Conservation (phyloP, 2,329 filamentous ascomycete species). For the Arthrinium phaeospermum region DNA sequence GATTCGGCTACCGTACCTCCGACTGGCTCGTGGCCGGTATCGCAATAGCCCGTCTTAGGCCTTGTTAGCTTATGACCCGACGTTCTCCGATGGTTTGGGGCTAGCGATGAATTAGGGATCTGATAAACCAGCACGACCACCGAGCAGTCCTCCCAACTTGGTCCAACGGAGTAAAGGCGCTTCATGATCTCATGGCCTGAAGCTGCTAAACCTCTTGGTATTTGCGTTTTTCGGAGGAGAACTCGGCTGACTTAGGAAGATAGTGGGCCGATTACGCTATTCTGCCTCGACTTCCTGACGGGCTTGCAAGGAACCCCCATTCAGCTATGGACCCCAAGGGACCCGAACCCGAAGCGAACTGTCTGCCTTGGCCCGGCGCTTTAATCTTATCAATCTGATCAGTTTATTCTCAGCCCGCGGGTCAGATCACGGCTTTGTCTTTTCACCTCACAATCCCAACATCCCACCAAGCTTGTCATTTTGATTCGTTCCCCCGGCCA, state of each 20-base stretch:
- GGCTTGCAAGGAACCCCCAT: constrained; percentile 2
- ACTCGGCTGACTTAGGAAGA: not conserved
- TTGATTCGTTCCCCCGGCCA: constrained; percentile 25
- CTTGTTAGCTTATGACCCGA: not conserved
- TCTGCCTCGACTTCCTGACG: not conserved
- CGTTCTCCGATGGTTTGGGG: constrained; percentile 14
- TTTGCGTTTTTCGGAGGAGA: not conserved
- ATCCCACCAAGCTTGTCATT: constrained; percentile 23
- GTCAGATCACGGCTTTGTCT: constrained; percentile 23
- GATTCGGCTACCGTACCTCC: not conserved
- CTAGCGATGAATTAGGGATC: not conserved
- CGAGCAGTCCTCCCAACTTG: not conserved
- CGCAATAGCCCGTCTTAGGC: not conserved
- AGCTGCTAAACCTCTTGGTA: not conserved
- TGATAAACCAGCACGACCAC: not conserved
- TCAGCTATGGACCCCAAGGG: constrained; percentile 9
- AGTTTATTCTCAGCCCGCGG: constrained; percentile 34
- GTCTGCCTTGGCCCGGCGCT: not conserved
- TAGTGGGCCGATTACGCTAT: not conserved
- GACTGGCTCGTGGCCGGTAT: constrained; percentile 1
- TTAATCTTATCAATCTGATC: constrained; percentile 48
- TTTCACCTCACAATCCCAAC: constrained; percentile 24
- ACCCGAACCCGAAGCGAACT: constrained; percentile 3
- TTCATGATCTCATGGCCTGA: not conserved
- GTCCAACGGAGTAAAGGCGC: not conserved